Percentiles rank a stretch among this genome's conserved stretches.
Evolutionary conservation across 352 stramenopile genomes (phyloP).

Genomic region (Peronosclerospora sorghi): DNA sequence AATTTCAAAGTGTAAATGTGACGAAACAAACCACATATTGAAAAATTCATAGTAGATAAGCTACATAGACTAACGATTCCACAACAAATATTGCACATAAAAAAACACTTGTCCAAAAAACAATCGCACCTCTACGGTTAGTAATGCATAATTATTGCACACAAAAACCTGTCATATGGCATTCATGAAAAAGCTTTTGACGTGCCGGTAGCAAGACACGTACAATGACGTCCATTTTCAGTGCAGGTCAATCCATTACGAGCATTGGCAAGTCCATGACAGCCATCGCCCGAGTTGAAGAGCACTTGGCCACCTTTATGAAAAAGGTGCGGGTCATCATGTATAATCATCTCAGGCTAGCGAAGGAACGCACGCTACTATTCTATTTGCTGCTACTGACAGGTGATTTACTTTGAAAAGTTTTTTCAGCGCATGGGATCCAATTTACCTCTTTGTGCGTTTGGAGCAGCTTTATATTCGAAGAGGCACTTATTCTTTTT

Average conservation of each 20-base stretch:
- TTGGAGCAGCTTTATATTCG: not conserved
- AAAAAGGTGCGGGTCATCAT: constrained; percentile 40
- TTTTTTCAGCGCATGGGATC: constrained; percentile 62
- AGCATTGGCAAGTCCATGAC: constrained; percentile 82
- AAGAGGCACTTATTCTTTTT: not conserved
- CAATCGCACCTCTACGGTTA: no score
- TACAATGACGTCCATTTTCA: constrained; percentile 63
- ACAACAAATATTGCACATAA: no score
- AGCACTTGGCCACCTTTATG: constrained; percentile 78
- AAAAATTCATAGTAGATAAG: no score
- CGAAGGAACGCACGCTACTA: not conserved
- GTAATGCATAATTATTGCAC: no score
- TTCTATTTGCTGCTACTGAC: constrained; percentile 1
- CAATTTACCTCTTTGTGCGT: constrained; percentile 46
- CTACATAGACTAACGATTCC: no score
- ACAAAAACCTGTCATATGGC: no score
- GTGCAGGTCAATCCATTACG: constrained; percentile 72
- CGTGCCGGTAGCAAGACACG: no score
- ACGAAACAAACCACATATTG: no score
- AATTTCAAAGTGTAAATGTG: no score
- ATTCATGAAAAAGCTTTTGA: no score
- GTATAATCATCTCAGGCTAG: not conserved
- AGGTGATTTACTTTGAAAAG: constrained; percentile 79
- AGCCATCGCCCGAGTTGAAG: constrained; percentile 61
- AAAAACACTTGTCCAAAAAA: no score